Evolutionary conservation across 2,329 filamentous ascomycete species (phyloP).

Genomic region (Curvularia eragrostidis): DNA sequence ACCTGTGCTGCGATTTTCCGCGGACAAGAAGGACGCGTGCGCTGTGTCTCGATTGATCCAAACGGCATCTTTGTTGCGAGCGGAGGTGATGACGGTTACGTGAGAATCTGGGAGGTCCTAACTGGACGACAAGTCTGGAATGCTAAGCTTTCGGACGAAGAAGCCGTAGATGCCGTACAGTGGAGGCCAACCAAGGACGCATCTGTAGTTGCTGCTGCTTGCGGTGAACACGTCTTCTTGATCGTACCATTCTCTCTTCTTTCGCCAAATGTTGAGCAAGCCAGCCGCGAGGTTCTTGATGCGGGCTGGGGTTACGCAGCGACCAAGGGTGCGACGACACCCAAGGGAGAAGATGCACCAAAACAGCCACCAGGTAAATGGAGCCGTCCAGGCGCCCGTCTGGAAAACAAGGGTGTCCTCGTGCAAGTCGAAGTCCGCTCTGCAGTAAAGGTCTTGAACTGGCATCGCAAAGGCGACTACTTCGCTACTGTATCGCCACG

Average conservation of each 20-base stretch:
- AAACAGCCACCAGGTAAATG: constrained; percentile 83
- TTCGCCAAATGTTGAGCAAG: constrained; percentile 74
- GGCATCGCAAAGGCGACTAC: constrained; percentile 95
- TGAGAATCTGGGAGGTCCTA: constrained; percentile 86
- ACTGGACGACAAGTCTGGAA: constrained; percentile 90
- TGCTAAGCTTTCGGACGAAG: constrained; percentile 75
- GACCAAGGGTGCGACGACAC: constrained; percentile 60
- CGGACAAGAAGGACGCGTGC: constrained; percentile 87
- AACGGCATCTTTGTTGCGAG: constrained; percentile 85
- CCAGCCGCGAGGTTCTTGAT: constrained; percentile 78
- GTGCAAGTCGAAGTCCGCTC: constrained; percentile 81
- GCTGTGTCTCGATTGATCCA: constrained; percentile 84
- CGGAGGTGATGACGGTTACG: constrained; percentile 91
- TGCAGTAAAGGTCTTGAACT: constrained; percentile 84
- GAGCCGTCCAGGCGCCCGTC: constrained; percentile 75
- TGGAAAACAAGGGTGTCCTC: constrained; percentile 80
- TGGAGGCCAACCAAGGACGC: constrained; percentile 88
- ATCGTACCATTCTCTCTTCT: constrained; percentile 72
- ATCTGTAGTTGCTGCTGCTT: constrained; percentile 81
- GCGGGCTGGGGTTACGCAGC: constrained; percentile 94
- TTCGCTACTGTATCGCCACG: constrained; percentile 88
- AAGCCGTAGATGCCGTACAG: constrained; percentile 82
- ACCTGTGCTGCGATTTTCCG: constrained; percentile 85
- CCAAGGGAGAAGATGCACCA: constrained; percentile 60
- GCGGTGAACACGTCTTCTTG: constrained; percentile 84